Percentiles rank a stretch among this genome's conserved stretches.
Conservation (phyloP, 306 rosid genomes). For the Erythrophleum fordii region DNA sequence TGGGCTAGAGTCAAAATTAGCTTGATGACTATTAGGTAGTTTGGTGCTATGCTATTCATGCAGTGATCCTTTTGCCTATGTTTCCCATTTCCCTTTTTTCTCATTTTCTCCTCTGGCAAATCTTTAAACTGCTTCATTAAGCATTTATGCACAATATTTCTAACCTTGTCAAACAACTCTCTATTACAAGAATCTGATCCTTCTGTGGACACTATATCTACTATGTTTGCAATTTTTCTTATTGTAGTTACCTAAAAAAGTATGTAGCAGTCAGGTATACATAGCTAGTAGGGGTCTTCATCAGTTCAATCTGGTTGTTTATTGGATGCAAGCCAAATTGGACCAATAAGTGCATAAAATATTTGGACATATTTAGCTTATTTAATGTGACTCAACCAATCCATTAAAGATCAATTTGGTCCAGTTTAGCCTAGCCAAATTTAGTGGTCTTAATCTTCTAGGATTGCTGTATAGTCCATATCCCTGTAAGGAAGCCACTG, state of each 20-base stretch:
- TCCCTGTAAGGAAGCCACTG: constrained; percentile 69
- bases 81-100: constrained; percentile 53
- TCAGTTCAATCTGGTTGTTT: neutral
- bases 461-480: constrained; percentile 51
- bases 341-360: too few species aligned
- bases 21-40: neutral
- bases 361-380: too few species aligned
- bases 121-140: constrained; percentile 55
- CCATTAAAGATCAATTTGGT: neutral
- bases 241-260: constrained; percentile 49
- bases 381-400: too few species aligned
- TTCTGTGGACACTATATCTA: constrained; percentile 47
- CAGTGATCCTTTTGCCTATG: constrained; percentile 47
- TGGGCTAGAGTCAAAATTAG: neutral
- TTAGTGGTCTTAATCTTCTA: constrained; percentile 36
- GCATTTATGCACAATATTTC: constrained; percentile 52
- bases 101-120: constrained; percentile 44
- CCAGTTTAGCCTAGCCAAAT: neutral
- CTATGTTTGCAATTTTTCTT: constrained; percentile 61
- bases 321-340: too few species aligned
- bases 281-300: neutral
- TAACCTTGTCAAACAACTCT: constrained; percentile 52
- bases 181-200: constrained; percentile 55
- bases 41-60: constrained; percentile 5
- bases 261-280: neutral